Conservation (phyloP, 352 stramenopile genomes). For the Phytophthora fragariaefolia region DNA sequence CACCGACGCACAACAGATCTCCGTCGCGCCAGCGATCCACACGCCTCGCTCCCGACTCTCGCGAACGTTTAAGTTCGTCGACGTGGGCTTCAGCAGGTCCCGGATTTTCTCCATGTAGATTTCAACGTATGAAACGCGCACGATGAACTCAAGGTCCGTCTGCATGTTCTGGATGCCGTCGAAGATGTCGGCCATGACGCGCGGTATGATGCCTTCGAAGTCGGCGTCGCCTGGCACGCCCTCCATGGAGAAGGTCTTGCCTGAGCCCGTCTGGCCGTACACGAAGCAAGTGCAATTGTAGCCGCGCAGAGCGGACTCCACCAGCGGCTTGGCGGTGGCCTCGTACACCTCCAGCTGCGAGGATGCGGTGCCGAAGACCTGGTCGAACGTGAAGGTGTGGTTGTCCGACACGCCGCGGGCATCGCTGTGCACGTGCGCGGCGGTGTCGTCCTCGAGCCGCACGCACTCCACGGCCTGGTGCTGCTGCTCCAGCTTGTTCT, state of each 20-base stretch:
- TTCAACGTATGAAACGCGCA: conserved; percentile 98
- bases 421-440: conserved; percentile 45
- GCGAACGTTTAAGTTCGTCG: conserved; percentile 66
- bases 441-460: conserved; percentile 53
- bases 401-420: conserved; percentile 35
- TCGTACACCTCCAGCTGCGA: conserved; percentile 73
- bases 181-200: conserved; percentile 77
- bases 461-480: conserved; percentile 72
- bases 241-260: conserved; percentile 95
- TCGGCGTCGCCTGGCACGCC: conserved; percentile 70
- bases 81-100: conserved; percentile 90
- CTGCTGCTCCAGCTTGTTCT: conserved; percentile 80
- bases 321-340: conserved; percentile 66
- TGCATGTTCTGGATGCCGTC: conserved; percentile 75
- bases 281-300: conserved; percentile 94
- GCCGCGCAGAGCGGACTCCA: conserved; percentile 65
- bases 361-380: conserved; percentile 63
- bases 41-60: conserved; percentile 70
- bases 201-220: conserved; percentile 77
- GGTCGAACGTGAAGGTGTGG: conserved; percentile 80
- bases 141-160: conserved; percentile 90
- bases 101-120: conserved; percentile 99
- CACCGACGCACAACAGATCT: conserved; percentile 61
- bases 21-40: conserved; percentile 65
- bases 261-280: conserved; percentile 92